Conservation (phyloP, 441 rosid species). For the Biscutella auriculata region DNA sequence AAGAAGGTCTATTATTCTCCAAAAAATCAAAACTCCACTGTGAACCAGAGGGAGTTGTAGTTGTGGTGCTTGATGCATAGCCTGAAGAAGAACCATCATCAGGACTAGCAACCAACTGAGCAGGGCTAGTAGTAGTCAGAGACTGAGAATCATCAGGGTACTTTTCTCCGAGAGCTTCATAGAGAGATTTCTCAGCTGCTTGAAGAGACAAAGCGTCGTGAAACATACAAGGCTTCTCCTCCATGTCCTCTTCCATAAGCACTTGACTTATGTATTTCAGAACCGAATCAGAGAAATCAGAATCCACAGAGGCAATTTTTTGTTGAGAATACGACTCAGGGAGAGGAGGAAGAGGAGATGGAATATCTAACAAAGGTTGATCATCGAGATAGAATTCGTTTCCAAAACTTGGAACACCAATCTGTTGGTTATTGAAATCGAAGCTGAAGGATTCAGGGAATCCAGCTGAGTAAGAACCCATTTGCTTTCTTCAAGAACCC, state of each 20-base stretch:
- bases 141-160: constrained; percentile 23
- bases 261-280: constrained; percentile 49
- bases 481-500: constrained; percentile 10
- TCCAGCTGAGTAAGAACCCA: constrained; percentile 20
- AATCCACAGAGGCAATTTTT: constrained; percentile 15
- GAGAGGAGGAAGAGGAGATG: constrained; percentile 16
- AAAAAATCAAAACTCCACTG: constrained; percentile 23
- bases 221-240: constrained; percentile 35
- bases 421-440: constrained; percentile 19
- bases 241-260: constrained; percentile 61
- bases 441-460: constrained; percentile 23
- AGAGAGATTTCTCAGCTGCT: constrained; percentile 56
- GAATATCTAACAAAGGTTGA: constrained; percentile 26
- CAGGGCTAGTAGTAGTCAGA: constrained; percentile 2
- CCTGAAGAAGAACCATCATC: constrained; percentile 23
- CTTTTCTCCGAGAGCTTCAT: constrained; percentile 41
- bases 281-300: constrained; percentile 41
- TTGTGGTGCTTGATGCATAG: constrained; percentile 11
- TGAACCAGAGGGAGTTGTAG: constrained; percentile 13
- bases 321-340: constrained; percentile 19
- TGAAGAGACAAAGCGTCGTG: constrained; percentile 45
- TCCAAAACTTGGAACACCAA: constrained; percentile 8
- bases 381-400: constrained; percentile 20
- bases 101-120: constrained; percentile 8
- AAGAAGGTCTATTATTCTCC: constrained; percentile 17